Conservation (phyloP, 108 stramenopile species). For the Nitzschia inconspicua region DNA sequence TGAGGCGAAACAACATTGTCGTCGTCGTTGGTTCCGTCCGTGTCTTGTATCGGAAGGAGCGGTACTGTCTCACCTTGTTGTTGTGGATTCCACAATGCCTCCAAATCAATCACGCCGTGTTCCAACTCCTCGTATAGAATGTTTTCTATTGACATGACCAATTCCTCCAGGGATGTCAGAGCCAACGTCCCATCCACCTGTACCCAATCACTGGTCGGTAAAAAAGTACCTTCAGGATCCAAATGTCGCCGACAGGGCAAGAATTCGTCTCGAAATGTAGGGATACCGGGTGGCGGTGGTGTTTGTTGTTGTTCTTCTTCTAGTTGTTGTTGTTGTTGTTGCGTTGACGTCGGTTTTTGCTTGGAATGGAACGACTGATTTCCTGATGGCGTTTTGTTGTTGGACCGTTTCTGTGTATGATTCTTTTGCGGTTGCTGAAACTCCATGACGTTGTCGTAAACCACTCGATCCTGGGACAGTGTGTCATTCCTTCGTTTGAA, state of each 20-base stretch:
- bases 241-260: constrained; percentile 20
- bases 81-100: constrained; percentile 33
- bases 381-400: not conserved
- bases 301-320: not conserved
- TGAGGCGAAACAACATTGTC: not conserved
- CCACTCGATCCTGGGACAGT: no score
- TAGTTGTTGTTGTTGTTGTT: not conserved
- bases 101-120: constrained; percentile 39
- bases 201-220: constrained; percentile 40
- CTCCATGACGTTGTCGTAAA: not conserved
- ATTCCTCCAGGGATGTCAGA: constrained; percentile 35
- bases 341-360: not conserved
- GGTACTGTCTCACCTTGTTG: not conserved
- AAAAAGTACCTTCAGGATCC: constrained; percentile 13
- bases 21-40: not conserved
- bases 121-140: constrained; percentile 13
- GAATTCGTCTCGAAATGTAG: constrained; percentile 2
- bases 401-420: not conserved
- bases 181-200: constrained; percentile 35
- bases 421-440: not conserved
- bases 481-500: no score
- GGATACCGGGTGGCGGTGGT: not conserved
- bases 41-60: not conserved
- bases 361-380: constrained; percentile 1
- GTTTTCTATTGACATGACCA: constrained; percentile 22